A percentile compares a stretch with the other conserved stretches of the same genome.
Evolutionary conservation across 148 eudicot genomes (phyloP).

Genomic region (Tetragonia tetragonoides): DNA sequence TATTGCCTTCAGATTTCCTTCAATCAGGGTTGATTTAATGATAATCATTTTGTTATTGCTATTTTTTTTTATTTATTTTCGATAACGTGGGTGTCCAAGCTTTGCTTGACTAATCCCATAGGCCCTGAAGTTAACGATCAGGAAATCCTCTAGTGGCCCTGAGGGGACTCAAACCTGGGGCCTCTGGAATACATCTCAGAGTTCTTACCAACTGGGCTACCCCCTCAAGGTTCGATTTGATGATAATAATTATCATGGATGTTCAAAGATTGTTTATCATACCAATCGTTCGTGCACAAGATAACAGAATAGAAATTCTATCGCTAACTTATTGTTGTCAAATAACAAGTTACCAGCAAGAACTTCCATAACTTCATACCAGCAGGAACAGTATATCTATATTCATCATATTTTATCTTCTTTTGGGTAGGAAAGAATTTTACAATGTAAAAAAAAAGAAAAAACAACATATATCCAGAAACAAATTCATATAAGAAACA

Average conservation of each 20-base stretch:
- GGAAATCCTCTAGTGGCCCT: too few species aligned
- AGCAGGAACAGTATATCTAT: not conserved
- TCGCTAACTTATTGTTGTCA: not conserved
- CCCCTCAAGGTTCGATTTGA: too few species aligned
- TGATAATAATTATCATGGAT: not conserved
- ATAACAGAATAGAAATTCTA: not conserved
- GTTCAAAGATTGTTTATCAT: not conserved
- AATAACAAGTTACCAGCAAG: not conserved
- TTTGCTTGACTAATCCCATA: too few species aligned
- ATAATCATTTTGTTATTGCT: too few species aligned
- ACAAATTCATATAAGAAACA: not conserved
- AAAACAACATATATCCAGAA: not conserved
- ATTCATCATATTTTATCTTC: not conserved
- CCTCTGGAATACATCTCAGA: too few species aligned
- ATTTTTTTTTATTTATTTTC: too few species aligned
- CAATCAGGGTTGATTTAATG: not conserved
- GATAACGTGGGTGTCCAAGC: too few species aligned
- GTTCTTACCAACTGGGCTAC: too few species aligned
- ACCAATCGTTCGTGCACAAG: not conserved
- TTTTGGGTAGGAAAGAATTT: not conserved
- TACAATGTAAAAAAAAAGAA: not conserved
- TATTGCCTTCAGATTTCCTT: not conserved
- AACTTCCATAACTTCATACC: not conserved
- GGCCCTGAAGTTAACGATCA: too few species aligned
- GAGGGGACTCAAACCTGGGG: too few species aligned